These are phyloP conservation scores for Petunia axillaris DNA, from an alignment of 257 asterid genomes.

Conservation along the genomic window DNA sequence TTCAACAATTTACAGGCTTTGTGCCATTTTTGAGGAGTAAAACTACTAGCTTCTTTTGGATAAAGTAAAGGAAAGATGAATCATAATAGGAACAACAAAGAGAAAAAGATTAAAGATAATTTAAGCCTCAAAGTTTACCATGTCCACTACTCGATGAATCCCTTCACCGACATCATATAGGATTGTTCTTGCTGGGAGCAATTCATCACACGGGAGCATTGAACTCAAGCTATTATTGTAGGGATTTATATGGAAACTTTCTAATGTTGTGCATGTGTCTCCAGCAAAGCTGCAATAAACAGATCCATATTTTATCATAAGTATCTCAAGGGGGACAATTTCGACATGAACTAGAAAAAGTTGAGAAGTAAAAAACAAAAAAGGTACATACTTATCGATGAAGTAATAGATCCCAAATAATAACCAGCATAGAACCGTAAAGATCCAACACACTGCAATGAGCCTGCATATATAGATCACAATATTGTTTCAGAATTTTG, in stretches of 20 bases:
- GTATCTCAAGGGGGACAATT: not conserved
- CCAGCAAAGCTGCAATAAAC: constrained; percentile 58
- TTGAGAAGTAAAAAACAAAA: not conserved
- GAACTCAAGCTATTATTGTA: constrained; percentile 85
- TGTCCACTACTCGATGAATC: constrained; percentile 56
- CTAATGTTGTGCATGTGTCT: constrained; percentile 79
- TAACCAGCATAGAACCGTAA: constrained; percentile 65
- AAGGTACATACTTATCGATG: constrained; percentile 52
- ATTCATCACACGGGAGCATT: constrained; percentile 75
- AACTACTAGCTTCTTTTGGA: not conserved
- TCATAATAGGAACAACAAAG: not conserved
- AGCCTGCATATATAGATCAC: constrained; percentile 44
- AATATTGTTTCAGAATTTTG: not conserved
- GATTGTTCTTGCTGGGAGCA: constrained; percentile 59
- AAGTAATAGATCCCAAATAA: constrained; percentile 71
- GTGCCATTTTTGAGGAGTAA: too few species aligned
- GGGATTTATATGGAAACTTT: constrained; percentile 69
- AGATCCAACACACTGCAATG: constrained; percentile 60
- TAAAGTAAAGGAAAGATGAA: not conserved
- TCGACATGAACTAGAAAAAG: not conserved
- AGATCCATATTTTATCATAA: not conserved
- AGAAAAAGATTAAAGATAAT: not conserved
- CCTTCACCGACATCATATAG: constrained; percentile 57
- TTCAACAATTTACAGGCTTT: too few species aligned
- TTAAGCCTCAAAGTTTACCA: constrained; percentile 39